These are phyloP conservation scores for Fusarium graminum DNA, from an alignment of 2,329 filamentous ascomycete species.

Conservation along the genomic window DNA sequence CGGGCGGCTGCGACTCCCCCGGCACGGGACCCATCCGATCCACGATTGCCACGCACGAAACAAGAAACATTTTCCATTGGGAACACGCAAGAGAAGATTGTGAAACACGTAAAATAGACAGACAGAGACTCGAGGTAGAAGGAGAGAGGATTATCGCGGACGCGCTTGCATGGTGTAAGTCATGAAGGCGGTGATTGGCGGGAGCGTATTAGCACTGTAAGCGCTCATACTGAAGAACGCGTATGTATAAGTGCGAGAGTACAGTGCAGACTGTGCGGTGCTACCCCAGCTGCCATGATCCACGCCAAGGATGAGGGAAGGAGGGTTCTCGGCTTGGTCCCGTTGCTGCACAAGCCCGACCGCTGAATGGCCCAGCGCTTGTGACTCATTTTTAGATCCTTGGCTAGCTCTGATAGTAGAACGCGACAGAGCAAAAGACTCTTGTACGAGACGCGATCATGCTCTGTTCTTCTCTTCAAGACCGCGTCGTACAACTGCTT, in stretches of 20 bases:
- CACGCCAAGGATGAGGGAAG: slow-evolving; percentile 28
- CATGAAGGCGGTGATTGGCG: slow-evolving; percentile 32
- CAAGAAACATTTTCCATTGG: slow-evolving; percentile 41
- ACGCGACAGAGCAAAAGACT: slow-evolving; percentile 18
- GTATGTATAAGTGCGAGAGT: slow-evolving; percentile 21
- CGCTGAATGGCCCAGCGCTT: slow-evolving; percentile 52
- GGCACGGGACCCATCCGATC: slow-evolving; percentile 42
- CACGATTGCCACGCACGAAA: slow-evolving; percentile 36
- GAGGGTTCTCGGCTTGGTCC: slow-evolving; percentile 46
- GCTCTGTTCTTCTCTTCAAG: background rate
- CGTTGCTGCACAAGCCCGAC: slow-evolving; percentile 50
- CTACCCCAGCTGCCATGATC: slow-evolving; percentile 31
- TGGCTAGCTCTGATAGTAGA: slow-evolving; percentile 15
- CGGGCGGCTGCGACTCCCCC: slow-evolving; percentile 14
- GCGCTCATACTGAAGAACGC: background rate
- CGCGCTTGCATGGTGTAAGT: slow-evolving; percentile 40
- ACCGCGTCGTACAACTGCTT: slow-evolving; percentile 23
- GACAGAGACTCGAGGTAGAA: background rate
- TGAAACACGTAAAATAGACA: slow-evolving; percentile 38
- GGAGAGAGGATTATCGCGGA: slow-evolving; percentile 31
- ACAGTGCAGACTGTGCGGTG: slow-evolving; percentile 31
- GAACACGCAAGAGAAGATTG: slow-evolving; percentile 42
- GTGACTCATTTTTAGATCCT: slow-evolving; percentile 53
- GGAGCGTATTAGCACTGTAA: slow-evolving; percentile 34
- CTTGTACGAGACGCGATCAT: slow-evolving; percentile 17